Conservation (phyloP, 805 yeast species). For the Hanseniaspora singularis region DNA sequence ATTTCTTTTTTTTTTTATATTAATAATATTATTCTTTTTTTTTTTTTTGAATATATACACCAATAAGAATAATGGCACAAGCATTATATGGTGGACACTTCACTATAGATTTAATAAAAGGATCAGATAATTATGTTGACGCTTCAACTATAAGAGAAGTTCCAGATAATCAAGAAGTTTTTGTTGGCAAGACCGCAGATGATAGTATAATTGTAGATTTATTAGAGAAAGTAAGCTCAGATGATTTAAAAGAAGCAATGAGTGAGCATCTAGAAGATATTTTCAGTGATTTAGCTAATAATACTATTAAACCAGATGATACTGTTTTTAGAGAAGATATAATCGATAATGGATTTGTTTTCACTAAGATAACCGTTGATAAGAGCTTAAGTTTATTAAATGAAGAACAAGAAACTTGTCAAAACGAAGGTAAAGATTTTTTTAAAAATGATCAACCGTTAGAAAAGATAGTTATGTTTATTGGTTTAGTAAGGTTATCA, state of each 20-base stretch:
- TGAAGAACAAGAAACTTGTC: slow-evolving; percentile 28
- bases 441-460: slow-evolving; percentile 15
- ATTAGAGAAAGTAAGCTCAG: slow-evolving; percentile 39
- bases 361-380: neutral
- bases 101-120: slow-evolving; percentile 42
- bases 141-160: slow-evolving; percentile 69
- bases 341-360: slow-evolving; percentile 13
- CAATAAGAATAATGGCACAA: too few relatives aligned
- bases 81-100: slow-evolving; percentile 79
- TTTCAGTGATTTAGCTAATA: slow-evolving; percentile 21
- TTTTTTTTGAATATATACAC: too few relatives aligned
- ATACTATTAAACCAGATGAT: neutral
- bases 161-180: slow-evolving; percentile 93
- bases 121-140: slow-evolving; percentile 39
- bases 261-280: slow-evolving; percentile 47
- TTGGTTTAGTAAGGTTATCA: slow-evolving; percentile 45
- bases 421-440: slow-evolving; percentile 17
- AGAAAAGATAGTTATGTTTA: slow-evolving; percentile 31
- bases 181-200: slow-evolving; percentile 38
- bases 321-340: neutral
- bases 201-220: slow-evolving; percentile 55
- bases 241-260: slow-evolving; percentile 34
- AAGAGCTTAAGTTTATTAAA: neutral
- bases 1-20: too few relatives aligned
- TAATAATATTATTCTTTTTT: too few relatives aligned